Evolutionary conservation across 331 rosid genomes (phyloP).

Genomic region (Spiraea crenata): DNA sequence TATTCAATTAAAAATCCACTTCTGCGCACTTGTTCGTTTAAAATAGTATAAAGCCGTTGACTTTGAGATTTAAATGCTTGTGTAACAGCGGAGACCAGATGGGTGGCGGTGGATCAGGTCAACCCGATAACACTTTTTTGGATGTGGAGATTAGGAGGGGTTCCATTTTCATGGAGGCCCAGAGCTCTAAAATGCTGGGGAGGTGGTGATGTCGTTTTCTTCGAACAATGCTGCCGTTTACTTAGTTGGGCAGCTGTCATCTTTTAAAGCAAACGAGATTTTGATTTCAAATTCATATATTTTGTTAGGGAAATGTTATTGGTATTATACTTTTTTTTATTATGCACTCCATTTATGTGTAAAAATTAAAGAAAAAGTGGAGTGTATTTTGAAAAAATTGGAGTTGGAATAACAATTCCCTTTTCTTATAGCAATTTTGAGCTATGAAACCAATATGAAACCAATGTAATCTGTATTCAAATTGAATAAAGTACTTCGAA

Average conservation of each 20-base stretch:
- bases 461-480: too few relatives aligned
- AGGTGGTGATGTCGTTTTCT: background rate
- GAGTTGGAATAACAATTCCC: too few relatives aligned
- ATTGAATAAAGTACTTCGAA: too few relatives aligned
- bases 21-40: conserved; percentile 10
- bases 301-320: too few relatives aligned
- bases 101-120: background rate
- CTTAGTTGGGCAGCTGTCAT: background rate
- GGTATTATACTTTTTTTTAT: too few relatives aligned
- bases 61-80: background rate
- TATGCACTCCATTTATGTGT: too few relatives aligned
- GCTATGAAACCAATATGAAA: too few relatives aligned
- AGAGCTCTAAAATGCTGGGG: background rate
- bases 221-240: background rate
- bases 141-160: background rate
- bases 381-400: too few relatives aligned
- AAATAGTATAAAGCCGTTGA: conserved; percentile 18
- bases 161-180: conserved; percentile 7
- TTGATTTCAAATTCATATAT: too few relatives aligned
- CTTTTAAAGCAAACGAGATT: too few relatives aligned
- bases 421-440: too few relatives aligned
- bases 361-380: too few relatives aligned
- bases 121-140: background rate
- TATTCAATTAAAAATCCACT: background rate
- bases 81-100: background rate